Evolutionary conservation across 257 asterid species (phyloP).

Genomic region (Echium plantagineum): DNA sequence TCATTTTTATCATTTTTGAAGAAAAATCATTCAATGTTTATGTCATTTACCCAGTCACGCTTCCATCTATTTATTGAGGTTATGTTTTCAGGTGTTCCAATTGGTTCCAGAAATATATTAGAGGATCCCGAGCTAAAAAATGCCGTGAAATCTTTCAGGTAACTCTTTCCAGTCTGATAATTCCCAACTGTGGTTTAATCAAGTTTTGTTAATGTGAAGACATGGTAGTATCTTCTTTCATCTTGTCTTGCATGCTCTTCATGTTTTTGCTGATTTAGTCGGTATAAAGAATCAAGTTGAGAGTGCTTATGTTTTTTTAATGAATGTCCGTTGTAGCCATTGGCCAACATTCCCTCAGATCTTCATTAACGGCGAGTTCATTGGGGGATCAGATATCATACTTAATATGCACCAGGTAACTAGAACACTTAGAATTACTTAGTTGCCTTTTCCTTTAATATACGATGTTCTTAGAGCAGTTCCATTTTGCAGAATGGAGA

Average conservation of each 20-base stretch:
- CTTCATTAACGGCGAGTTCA: conserved; percentile 82
- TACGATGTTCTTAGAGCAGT: conserved; percentile 8
- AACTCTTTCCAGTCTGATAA: neutral
- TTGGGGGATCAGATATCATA: conserved; percentile 97
- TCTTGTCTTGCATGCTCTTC: too few relatives aligned
- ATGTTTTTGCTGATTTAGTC: too few relatives aligned
- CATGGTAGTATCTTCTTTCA: neutral
- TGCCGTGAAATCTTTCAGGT: conserved; percentile 84
- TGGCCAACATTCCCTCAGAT: conserved; percentile 99
- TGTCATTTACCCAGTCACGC: neutral
- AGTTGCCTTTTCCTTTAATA: neutral
- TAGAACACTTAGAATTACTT: neutral
- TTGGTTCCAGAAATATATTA: conserved; percentile 76
- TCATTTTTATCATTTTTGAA: neutral
- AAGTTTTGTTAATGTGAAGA: neutral
- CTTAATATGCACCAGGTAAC: conserved; percentile 87
- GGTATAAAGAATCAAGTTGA: too few relatives aligned
- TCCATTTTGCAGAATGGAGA: conserved; percentile 60
- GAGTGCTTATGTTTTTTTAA: neutral
- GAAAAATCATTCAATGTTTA: neutral
- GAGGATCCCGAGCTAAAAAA: conserved; percentile 73
- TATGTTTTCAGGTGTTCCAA: conserved; percentile 51
- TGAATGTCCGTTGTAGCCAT: conserved; percentile 41
- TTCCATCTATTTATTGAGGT: conserved; percentile 13
- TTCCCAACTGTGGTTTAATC: neutral